Evolutionary conservation across 345 rosid genomes (phyloP).

Genomic region (Citrus inodora): DNA sequence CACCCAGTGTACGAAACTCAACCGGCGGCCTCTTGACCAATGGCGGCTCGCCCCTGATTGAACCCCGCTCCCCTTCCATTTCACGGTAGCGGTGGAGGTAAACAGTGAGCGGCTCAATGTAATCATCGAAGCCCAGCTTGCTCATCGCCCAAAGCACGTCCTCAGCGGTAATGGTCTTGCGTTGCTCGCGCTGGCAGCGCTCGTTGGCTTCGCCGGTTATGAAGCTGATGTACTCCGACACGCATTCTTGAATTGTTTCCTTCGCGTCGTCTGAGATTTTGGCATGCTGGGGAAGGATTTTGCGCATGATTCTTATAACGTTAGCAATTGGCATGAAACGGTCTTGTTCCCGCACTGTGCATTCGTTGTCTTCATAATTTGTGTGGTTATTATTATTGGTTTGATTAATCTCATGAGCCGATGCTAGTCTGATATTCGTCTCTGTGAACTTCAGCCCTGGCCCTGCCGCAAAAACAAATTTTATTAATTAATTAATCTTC

Average conservation of each 20-base stretch:
- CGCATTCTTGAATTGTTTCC: conserved; percentile 95
- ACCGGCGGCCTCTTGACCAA: conserved; percentile 48
- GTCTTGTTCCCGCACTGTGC: conserved; percentile 82
- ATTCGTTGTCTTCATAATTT: conserved; percentile 46
- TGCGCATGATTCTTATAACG: conserved; percentile 89
- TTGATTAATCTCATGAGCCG: conserved; percentile 20
- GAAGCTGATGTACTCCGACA: conserved; percentile 97
- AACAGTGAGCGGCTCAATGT: conserved; percentile 70
- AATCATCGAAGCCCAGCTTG: conserved; percentile 90
- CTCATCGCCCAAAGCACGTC: conserved; percentile 94
- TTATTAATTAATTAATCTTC: too few relatives aligned
- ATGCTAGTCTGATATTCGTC: conserved; percentile 16
- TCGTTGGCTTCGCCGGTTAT: conserved; percentile 96
- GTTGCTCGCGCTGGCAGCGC: conserved; percentile 92
- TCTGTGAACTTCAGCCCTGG: conserved; percentile 33
- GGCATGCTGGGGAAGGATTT: conserved; percentile 82
- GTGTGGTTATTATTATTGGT: conserved; percentile 12
- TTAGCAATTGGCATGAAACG: conserved; percentile 95
- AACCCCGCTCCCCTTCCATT: conserved; percentile 61
- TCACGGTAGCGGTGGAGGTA: conserved; percentile 83
- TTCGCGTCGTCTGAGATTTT: conserved; percentile 94
- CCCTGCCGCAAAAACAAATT: too few relatives aligned
- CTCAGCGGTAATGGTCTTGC: conserved; percentile 93
- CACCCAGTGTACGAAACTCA: conserved; percentile 35
- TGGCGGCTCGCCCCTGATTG: conserved; percentile 40